Evolutionary conservation across 176 grass and related monocot species (phyloP), one percentile per base, ranked within the genome.

Genomic region (Hordeum marinum): DNA sequence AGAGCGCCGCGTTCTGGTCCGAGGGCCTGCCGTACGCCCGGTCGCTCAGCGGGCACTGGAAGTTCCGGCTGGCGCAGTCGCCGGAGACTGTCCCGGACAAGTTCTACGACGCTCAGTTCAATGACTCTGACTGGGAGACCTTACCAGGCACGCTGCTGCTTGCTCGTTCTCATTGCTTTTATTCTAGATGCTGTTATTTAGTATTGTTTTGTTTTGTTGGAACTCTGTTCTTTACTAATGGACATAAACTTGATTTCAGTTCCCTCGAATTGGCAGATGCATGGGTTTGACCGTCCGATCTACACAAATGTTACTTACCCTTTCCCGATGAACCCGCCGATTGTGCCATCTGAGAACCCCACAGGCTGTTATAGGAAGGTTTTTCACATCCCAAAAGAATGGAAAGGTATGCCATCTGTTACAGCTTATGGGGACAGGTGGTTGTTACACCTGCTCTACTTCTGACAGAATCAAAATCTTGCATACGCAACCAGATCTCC

Each of bases 221-320:
- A 37, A 70, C 8, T 48, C 36, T 82, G 12, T 73, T 73, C 29
- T 87, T 21, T 68, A 13, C 42, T 43, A 43, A 12, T 58, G 66
- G 76, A 74, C 13, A 3, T 34, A 18, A 26, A 72, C 48, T 81
- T 78, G 31, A 35, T 65, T 81, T 50, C 93, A 98, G 91, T 98
- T 88, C 96, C 96, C 29, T 98, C 96, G 2, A 98, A 95, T 67
- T 98, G 96, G 93, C 96, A 95, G 83, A 95, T 94, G 93, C 96
- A 98, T 68, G 93, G 93, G 48, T 98, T 90, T 89, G 96, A 98
- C 71, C 68, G 80, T 10, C 96, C 93, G 11, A 95, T 95, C 80
- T 95, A 95, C 83, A 95, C 96, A 63, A 98, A 98, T 82, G 7
- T 80, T 29, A 77, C 57, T 4, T 98, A 98, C 34, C 96, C 96